Conservation (phyloP, 768 basidiomycete genomes). For the Leucogyrophana mollusca region DNA sequence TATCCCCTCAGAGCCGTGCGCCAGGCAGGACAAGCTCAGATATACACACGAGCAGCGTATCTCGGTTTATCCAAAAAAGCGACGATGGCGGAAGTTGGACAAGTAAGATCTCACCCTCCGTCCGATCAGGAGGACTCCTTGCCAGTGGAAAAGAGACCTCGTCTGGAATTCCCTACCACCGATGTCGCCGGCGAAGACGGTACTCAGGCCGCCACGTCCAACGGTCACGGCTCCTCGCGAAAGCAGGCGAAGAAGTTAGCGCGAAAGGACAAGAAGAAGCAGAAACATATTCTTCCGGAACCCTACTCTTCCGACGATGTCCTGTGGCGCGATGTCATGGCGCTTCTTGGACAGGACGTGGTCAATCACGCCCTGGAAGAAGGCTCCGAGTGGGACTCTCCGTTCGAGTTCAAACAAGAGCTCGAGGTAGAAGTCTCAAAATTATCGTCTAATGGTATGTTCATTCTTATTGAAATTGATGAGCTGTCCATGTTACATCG, state of each 20-base stretch:
- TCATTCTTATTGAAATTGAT: not conserved
- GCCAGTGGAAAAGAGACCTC: conserved; percentile 31
- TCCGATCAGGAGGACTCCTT: conserved; percentile 10
- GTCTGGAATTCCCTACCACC: conserved; percentile 15
- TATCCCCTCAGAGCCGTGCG: not conserved
- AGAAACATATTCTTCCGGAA: conserved; percentile 33
- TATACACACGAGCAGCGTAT: not conserved
- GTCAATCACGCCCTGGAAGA: conserved; percentile 49
- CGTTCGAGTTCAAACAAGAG: conserved; percentile 58
- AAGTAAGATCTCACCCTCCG: conserved; percentile 8
- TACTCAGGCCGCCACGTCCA: not conserved
- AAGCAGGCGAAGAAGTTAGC: conserved; percentile 1
- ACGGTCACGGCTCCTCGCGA: too few species aligned
- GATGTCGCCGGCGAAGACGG: not conserved
- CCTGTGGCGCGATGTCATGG: conserved; percentile 66
- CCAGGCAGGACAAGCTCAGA: not conserved
- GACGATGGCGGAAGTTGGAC: conserved; percentile 1
- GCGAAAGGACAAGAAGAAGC: conserved; percentile 4
- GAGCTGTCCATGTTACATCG: not conserved
- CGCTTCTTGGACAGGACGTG: conserved; percentile 59
- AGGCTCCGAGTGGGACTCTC: conserved; percentile 55
- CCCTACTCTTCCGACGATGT: conserved; percentile 74
- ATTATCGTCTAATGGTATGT: conserved; percentile 63
- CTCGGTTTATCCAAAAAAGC: not conserved
- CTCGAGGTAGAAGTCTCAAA: conserved; percentile 64